phyloP scores from a whole-genome alignment of 2,329 filamentous ascomycete species.

The Neofusicoccum ribis region DNA sequence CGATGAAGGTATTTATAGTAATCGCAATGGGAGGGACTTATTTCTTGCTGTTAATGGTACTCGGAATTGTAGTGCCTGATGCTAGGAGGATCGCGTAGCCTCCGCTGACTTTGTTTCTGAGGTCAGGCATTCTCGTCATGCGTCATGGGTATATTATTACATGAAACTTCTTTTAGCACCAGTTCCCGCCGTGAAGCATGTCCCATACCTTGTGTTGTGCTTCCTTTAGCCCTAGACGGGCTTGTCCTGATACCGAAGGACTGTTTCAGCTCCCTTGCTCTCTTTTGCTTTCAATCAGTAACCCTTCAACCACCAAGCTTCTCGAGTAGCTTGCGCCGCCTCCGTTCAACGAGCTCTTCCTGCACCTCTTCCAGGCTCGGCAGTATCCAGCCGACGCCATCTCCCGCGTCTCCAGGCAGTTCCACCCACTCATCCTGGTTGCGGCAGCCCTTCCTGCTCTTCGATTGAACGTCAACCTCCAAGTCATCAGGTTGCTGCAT shows the following conservation, averaged over 20 bases:
- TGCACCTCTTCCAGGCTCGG: slow-evolving; percentile 92
- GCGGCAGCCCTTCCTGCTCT: slow-evolving; percentile 23
- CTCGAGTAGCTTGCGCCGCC: slow-evolving; percentile 79
- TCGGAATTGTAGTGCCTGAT: background rate
- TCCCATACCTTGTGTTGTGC: background rate
- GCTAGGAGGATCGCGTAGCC: background rate
- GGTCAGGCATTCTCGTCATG: background rate
- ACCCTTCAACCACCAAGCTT: slow-evolving; percentile 56
- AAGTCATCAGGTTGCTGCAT: slow-evolving; percentile 55
- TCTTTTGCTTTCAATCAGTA: background rate
- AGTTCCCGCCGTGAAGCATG: background rate
- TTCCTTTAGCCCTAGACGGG: background rate
- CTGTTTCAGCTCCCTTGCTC: background rate
- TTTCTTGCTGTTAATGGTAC: background rate
- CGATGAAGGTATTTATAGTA: background rate
- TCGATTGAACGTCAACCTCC: slow-evolving; percentile 41
- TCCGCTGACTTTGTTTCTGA: background rate
- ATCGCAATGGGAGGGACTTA: background rate
- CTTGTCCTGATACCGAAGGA: background rate
- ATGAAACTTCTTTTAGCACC: background rate
- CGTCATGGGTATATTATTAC: slow-evolving; percentile 8
- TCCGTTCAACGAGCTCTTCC: slow-evolving; percentile 83
- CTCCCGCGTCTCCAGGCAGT: slow-evolving; percentile 81
- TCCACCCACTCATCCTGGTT: slow-evolving; percentile 66
- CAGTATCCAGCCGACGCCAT: slow-evolving; percentile 78